Evolutionary conservation across 2,329 filamentous ascomycete species (phyloP).

Genomic region (Daldinia eschscholtzii): DNA sequence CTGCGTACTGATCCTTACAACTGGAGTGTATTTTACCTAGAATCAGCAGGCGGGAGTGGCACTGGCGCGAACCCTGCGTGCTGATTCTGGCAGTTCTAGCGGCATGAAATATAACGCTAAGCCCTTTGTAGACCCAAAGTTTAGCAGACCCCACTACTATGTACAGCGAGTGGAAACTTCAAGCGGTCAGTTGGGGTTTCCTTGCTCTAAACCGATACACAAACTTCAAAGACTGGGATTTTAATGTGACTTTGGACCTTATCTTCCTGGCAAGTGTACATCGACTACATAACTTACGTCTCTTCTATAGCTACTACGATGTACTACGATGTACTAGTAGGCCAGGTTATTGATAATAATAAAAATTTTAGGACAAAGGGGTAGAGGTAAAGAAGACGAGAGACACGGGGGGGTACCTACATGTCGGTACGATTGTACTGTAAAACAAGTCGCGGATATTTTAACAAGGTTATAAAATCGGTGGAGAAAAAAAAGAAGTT

Average conservation of each 20-base stretch:
- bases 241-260: constrained; percentile 10
- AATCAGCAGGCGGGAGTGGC: constrained; percentile 42
- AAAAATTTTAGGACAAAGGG: background rate
- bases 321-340: background rate
- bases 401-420: constrained; percentile 10
- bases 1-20: constrained; percentile 12
- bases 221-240: constrained; percentile 12
- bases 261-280: constrained; percentile 2
- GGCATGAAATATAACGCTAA: constrained; percentile 38
- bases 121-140: constrained; percentile 32
- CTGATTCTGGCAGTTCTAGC: constrained; percentile 38
- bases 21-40: constrained; percentile 18
- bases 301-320: background rate
- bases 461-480: constrained; percentile 30
- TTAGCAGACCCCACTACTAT: constrained; percentile 37
- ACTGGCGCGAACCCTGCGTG: constrained; percentile 49
- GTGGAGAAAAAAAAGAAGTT: constrained; percentile 27
- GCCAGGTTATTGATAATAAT: background rate
- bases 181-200: constrained; percentile 50
- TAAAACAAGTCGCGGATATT: constrained; percentile 36
- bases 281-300: background rate
- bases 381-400: constrained; percentile 1
- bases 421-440: constrained; percentile 12
- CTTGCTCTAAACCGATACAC: constrained; percentile 26
- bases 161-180: constrained; percentile 40